Evolutionary conservation across 805 yeast genomes (phyloP), one percentile per base, ranked within the genome.

Genomic region (Yarrowia sp.): DNA sequence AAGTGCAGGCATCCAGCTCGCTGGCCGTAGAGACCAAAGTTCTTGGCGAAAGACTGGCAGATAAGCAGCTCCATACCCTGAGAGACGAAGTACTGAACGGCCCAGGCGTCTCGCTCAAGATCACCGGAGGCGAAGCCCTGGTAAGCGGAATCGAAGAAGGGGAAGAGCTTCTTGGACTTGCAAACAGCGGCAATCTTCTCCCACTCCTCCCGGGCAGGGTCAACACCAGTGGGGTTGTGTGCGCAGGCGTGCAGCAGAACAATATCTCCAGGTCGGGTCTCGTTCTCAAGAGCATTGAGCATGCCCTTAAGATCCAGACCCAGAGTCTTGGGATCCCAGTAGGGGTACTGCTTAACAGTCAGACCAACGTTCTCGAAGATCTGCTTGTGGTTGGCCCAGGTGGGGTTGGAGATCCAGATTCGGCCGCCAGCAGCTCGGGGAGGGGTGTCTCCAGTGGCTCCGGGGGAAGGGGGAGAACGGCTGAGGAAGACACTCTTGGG

Each of bases 141-240:
- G 80, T 92, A 92, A 1, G 98, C 98, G 86, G 88, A 86, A 79
- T 92, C 98, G 67, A 92, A 84, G 73, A 93, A 80, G 43, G 96
- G 96, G 75, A 89, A 82, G 71, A 90, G 83, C 48, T 82, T 78
- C 74, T 84, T 83, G 56, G 79, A 75, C 70, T 82, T 77, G 43
- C 89, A 74, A 35, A 87, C 84, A 56, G 86, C 84, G 71, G 89
- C 80, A 41, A 93, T 89, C 74, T 82, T 77, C 67, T 82, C 80
- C 97, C 97, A 92, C 74, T 92, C 90, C 68, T 85, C 89, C 28
- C 78, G 76, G 17, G 90, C 85, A 67, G 96, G 95, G 74, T 92
- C 98, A 75, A 92, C 85, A 68, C 98, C 98, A 19, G 98, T 93
- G 64, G 98, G 98, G 80, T 92, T 93, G 80, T 92, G 98, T 72